phyloP scores from a whole-genome alignment of 805 yeast species.

The Lipomyces spencermartinsiae region DNA sequence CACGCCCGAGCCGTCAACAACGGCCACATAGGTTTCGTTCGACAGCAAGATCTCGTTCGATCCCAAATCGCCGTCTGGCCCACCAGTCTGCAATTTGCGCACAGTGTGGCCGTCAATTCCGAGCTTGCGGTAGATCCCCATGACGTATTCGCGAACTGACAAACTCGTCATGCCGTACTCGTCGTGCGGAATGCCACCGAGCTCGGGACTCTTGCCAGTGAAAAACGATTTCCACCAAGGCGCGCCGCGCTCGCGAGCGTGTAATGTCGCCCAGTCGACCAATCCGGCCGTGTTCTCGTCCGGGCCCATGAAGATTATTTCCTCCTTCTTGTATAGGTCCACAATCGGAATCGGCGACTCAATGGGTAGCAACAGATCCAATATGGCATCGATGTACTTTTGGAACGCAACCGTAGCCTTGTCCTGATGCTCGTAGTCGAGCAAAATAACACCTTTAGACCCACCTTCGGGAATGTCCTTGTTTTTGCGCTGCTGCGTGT shows the following conservation, averaged over 20 bases:
- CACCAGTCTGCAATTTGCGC: conserved; percentile 93
- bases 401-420: conserved; percentile 84
- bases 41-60: conserved; percentile 92
- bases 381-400: conserved; percentile 89
- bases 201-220: conserved; percentile 88
- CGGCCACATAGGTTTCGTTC: conserved; percentile 81
- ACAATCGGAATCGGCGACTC: conserved; percentile 78
- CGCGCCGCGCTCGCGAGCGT: conserved; percentile 90
- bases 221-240: conserved; percentile 98
- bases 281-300: conserved; percentile 97
- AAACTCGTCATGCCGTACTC: conserved; percentile 97
- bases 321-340: conserved; percentile 81
- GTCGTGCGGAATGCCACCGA: conserved; percentile 99
- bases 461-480: conserved; percentile 99
- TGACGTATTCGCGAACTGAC: conserved; percentile 90
- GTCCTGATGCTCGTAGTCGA: conserved; percentile 72
- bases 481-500: conserved; percentile 94
- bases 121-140: conserved; percentile 82
- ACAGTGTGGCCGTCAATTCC: conserved; percentile 63
- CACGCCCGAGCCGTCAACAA: conserved; percentile 96
- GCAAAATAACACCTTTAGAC: conserved; percentile 92
- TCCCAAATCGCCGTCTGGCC: conserved; percentile 98
- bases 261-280: conserved; percentile 97
- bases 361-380: conserved; percentile 80
- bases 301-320: conserved; percentile 97